Percentiles rank a stretch among this genome's conserved stretches.
Conservation (phyloP, 2,329 filamentous ascomycete genomes). For the Ramularia endophylla region DNA sequence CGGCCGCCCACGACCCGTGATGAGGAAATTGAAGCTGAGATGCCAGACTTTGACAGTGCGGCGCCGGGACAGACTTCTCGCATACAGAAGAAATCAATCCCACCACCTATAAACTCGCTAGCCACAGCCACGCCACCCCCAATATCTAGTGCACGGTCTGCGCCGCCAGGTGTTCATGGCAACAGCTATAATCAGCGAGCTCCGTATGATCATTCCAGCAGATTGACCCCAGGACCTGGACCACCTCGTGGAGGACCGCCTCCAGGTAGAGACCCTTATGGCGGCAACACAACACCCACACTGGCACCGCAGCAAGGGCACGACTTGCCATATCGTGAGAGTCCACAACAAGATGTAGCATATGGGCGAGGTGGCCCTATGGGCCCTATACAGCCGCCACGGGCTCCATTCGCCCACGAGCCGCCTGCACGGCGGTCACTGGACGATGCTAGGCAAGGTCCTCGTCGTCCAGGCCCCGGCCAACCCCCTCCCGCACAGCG, state of each 20-base stretch:
- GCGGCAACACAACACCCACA: too few species aligned
- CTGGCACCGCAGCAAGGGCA: slow-evolving; percentile 9
- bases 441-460: slow-evolving; percentile 24
- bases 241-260: slow-evolving; percentile 7
- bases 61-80: slow-evolving; percentile 25
- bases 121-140: not conserved
- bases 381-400: slow-evolving; percentile 19
- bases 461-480: slow-evolving; percentile 19
- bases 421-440: slow-evolving; percentile 20
- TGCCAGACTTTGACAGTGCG: slow-evolving; percentile 57
- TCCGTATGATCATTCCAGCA: slow-evolving; percentile 2
- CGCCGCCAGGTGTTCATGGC: slow-evolving; percentile 8
- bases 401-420: slow-evolving; percentile 21
- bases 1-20: slow-evolving; percentile 27
- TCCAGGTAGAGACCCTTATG: slow-evolving; percentile 10
- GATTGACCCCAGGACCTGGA: slow-evolving; percentile 2
- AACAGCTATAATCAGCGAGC: slow-evolving; percentile 10
- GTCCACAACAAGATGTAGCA: slow-evolving; percentile 10
- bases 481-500: slow-evolving; percentile 17
- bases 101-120: not conserved
- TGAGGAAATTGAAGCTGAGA: slow-evolving; percentile 48
- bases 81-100: slow-evolving; percentile 22
- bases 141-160: not conserved
- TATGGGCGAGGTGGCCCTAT: slow-evolving; percentile 11
- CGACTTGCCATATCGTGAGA: slow-evolving; percentile 8